These are phyloP conservation scores for Magnolia officinalis DNA, from an alignment of 164 flowering plant genomes.

Conservation along the genomic window DNA sequence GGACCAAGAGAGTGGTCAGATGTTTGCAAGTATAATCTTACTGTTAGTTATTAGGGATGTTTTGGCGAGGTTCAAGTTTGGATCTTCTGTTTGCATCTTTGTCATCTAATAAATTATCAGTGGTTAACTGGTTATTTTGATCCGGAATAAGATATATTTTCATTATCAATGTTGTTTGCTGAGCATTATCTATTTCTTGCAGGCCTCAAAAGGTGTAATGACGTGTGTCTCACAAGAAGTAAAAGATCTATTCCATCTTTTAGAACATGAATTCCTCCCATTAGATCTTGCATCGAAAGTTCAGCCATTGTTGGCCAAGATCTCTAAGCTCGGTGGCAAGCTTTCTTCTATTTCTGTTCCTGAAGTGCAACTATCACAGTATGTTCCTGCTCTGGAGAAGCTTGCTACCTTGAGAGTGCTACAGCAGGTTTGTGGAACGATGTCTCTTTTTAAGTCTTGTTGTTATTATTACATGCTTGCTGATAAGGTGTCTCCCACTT, in stretches of 20 bases:
- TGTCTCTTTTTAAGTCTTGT: neutral
- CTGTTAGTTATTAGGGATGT: too few relatives aligned
- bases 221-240: slow-evolving; percentile 82
- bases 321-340: slow-evolving; percentile 82
- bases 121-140: neutral
- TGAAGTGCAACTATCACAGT: slow-evolving; percentile 76
- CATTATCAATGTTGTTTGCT: neutral
- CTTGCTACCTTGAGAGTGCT: slow-evolving; percentile 79
- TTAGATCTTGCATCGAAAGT: slow-evolving; percentile 71
- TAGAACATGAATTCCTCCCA: slow-evolving; percentile 80
- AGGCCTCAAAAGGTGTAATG: slow-evolving; percentile 90
- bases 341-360: slow-evolving; percentile 79
- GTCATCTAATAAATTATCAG: neutral
- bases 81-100: too few relatives aligned
- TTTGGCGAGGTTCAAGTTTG: too few relatives aligned
- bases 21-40: too few relatives aligned
- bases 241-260: slow-evolving; percentile 71
- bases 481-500: neutral
- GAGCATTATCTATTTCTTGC: slow-evolving; percentile 3
- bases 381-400: slow-evolving; percentile 78
- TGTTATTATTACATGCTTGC: neutral
- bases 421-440: slow-evolving; percentile 59
- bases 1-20: too few relatives aligned
- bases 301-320: slow-evolving; percentile 64
- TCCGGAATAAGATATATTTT: neutral